These are phyloP conservation scores for Coccomyxa sp. DNA, from an alignment of 139 green algal genomes.

Conservation along the genomic window DNA sequence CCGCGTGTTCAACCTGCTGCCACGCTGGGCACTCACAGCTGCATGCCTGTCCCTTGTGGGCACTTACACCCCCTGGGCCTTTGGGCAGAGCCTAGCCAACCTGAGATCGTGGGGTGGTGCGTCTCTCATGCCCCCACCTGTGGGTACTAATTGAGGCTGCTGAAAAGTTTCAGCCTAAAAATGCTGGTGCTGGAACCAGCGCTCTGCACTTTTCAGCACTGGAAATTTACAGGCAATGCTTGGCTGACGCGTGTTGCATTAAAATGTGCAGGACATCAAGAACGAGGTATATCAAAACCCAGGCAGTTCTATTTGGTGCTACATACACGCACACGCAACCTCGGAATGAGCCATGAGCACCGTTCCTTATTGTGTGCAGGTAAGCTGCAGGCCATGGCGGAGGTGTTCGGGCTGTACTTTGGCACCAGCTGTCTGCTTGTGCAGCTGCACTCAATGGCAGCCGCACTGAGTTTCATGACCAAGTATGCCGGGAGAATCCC, in stretches of 20 bases:
- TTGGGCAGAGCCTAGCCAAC: slow-evolving; percentile 9
- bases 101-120: not conserved
- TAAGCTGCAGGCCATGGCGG: not conserved
- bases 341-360: not conserved
- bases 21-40: slow-evolving; percentile 14
- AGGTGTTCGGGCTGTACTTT: slow-evolving; percentile 3
- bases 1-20: slow-evolving; percentile 33
- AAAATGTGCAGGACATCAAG: not conserved
- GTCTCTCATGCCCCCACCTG: not conserved
- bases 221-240: not conserved
- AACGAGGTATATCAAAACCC: not conserved
- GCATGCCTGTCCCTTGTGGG: slow-evolving; percentile 19
- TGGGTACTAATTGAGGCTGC: not conserved
- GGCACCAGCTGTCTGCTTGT: not conserved
- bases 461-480: slow-evolving; percentile 1
- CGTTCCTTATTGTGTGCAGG: not conserved
- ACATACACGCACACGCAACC: not conserved
- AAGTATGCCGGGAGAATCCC: not conserved
- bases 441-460: not conserved
- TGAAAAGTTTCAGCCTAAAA: not conserved
- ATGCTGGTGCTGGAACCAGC: not conserved
- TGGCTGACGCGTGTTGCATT: not conserved
- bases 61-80: slow-evolving; percentile 31
- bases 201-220: too few relatives aligned
- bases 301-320: not conserved